Base-by-base conservation (phyloP, 331 rosid species). In the Rosa hybrid region DNA sequence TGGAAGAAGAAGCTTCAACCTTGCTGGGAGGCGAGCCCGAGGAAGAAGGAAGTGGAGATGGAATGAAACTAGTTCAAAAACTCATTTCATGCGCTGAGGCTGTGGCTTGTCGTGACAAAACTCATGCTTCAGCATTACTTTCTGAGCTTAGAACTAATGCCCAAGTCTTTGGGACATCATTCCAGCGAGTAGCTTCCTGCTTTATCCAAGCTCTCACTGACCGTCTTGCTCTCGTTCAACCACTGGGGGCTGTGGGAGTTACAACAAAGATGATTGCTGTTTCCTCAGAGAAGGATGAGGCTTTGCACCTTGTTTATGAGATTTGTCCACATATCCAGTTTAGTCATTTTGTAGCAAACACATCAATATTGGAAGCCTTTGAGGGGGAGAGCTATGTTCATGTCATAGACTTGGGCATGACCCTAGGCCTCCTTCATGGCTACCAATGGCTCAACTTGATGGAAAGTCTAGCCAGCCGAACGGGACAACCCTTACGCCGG, bases 51-150 rank as follows among this genome's bases (percentile, higher is more conserved):
- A 77, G 85, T 71, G 88, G 83, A n/a, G 97, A 94, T 27, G 97
- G 82, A 39, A 89, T 90, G 89, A 88, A 87, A 76, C 92, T 94
- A 9, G 92, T 94, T 82, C 93, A 90, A 13, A 94, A 85, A 71
- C 97, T 94, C 12, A 83, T 92, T 48, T 88, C 91, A 16, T 92
- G 97, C 23, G 98, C 97, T 1, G 97, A 94, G 76, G 97, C 98
- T 0, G 97, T 94, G 51, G 98, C 98, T 20, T 94, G 92, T 34
- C 91, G 97, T 0, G 97, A 90, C 74, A 92, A 78, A 76, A 74
- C 92, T 4, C 92, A 92, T 8, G 91, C 98, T 53, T 90, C 97
- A 0, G 57, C 77, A 14, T 79, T 92, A 62, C 79, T 92, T 13
- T 87, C 91, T 6, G 82, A 87, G 69, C 91, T 90, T 44, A 75